Evolutionary conservation across 1,284 basidiomycete genomes (phyloP).

Genomic region (Boletus hoseneyae): DNA sequence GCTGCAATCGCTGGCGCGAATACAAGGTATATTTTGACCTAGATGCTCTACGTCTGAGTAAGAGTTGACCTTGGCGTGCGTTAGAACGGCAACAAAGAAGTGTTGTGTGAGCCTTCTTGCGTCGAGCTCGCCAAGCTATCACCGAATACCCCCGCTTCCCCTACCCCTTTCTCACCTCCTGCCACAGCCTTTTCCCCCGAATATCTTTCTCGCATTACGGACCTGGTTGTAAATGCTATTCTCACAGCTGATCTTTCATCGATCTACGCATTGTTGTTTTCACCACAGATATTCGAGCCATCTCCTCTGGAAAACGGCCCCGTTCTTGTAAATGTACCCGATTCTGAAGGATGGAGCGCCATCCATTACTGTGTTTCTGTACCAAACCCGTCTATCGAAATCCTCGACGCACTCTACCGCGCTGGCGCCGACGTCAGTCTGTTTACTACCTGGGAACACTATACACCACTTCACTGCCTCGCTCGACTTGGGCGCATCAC

Average conservation of each 20-base stretch:
- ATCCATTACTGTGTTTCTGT: slow-evolving; percentile 65
- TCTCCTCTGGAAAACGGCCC: slow-evolving; percentile 43
- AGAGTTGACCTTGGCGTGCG: slow-evolving; percentile 7
- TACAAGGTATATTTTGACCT: slow-evolving; percentile 41
- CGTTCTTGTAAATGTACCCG: slow-evolving; percentile 58
- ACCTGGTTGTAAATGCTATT: slow-evolving; percentile 52
- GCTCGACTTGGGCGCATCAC: slow-evolving; percentile 48
- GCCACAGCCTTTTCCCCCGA: slow-evolving; percentile 36
- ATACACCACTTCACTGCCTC: slow-evolving; percentile 67
- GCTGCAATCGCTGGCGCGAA: slow-evolving; percentile 56
- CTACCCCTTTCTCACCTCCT: slow-evolving; percentile 12
- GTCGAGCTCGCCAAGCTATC: slow-evolving; percentile 25
- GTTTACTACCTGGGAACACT: slow-evolving; percentile 62
- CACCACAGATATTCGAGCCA: slow-evolving; percentile 39
- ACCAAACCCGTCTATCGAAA: slow-evolving; percentile 51
- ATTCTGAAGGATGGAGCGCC: slow-evolving; percentile 63
- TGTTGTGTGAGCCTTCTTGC: slow-evolving; percentile 26
- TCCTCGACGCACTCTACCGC: slow-evolving; percentile 65
- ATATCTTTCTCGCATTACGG: slow-evolving; percentile 39
- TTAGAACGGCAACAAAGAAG: slow-evolving; percentile 33
- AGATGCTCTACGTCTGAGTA: slow-evolving; percentile 2
- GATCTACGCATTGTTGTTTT: slow-evolving; percentile 56
- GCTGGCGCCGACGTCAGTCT: slow-evolving; percentile 70
- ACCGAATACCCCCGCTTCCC: slow-evolving; percentile 20
- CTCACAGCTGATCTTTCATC: slow-evolving; percentile 44